Evolutionary conservation across 352 stramenopile species (phyloP), one percentile per base, ranked within the genome.

Genomic region (Phytophthora foliorum): DNA sequence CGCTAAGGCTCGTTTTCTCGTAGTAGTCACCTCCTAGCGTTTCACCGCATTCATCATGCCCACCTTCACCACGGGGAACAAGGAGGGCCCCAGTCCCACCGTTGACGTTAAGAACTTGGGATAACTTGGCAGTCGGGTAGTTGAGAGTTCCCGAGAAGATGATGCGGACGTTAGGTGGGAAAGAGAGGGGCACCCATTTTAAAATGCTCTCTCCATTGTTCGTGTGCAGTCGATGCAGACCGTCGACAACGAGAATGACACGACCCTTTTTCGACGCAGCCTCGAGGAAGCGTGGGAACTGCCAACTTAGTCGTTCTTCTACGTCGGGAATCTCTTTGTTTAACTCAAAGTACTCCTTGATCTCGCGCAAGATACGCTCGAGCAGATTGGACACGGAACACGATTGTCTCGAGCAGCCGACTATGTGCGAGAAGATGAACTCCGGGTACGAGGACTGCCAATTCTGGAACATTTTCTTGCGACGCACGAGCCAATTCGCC

Each of bases 341-440:
- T 1, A 98, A 78, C 57, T 98, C 92, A 65, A 98, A 98, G 71
- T 95, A 93, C 48, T 95, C 80, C 41, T 97, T 97, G 24, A 98
- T 86, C 60, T 95, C 90, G 6, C 82, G 86, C 36, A 98, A 53
- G 19, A 98, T 89, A 45, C 94, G 82, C 48, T 96, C 83, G 5
- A 98, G 76, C 10, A 98, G 64, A 51, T 94, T 92, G 2, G 90
- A 91, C 11, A 97, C 89, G 41, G 86, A 88, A 24, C 89, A 92
- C 11, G 87, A 97, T 63, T 97, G 88, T 11, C 89, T 66, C 31
- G 88, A 94, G 65, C 92, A 98, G 6, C 90, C 93, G 17, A 98
- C 90, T 0, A 95, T 82, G 67, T 98, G 94, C 55, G 84, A 94
- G 70, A 98, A 98, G 21, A 97, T 85, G 69, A 96, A 97, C 48